These are phyloP conservation scores for Aplosporella prunicola DNA, from an alignment of 2,329 filamentous ascomycete genomes.

Conservation along the genomic window DNA sequence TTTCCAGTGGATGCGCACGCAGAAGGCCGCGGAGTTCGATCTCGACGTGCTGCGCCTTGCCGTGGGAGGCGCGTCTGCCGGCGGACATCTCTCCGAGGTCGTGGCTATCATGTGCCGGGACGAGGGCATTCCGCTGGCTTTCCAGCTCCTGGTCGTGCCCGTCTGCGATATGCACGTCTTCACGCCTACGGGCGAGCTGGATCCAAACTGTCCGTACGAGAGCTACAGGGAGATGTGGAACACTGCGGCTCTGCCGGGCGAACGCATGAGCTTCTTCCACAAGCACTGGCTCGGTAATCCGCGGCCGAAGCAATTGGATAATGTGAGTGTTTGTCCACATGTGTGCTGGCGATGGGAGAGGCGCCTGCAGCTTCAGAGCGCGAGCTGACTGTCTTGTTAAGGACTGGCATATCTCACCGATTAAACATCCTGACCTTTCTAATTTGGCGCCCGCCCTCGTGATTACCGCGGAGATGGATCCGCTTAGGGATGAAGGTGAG, in stretches of 20 bases:
- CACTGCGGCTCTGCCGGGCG: constrained; percentile 25
- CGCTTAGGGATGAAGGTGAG: constrained; percentile 34
- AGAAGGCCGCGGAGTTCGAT: constrained; percentile 6
- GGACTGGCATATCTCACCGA: constrained; percentile 36
- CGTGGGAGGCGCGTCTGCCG: constrained; percentile 32
- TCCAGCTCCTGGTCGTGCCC: constrained; percentile 31
- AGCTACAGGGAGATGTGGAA: constrained; percentile 19
- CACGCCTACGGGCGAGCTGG: constrained; percentile 26
- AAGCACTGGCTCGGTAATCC: constrained; percentile 30
- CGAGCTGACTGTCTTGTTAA: constrained; percentile 10
- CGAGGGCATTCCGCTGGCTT: constrained; percentile 23
- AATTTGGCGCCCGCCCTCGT: constrained; percentile 31
- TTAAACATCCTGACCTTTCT: constrained; percentile 27
- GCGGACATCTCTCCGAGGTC: constrained; percentile 32
- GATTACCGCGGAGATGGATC: constrained; percentile 33
- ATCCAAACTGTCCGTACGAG: constrained; percentile 28
- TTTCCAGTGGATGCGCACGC: constrained; percentile 18
- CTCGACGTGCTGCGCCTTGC: constrained; percentile 13
- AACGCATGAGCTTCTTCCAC: constrained; percentile 33
- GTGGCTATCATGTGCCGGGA: constrained; percentile 31
- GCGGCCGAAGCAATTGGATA: constrained; percentile 24
- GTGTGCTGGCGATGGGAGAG: too few species aligned
- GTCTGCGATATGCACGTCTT: constrained; percentile 30
- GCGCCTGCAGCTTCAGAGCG: neutral
- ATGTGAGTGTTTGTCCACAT: constrained; percentile 20